Evolutionary conservation across 768 basidiomycete genomes (phyloP), one percentile per base, ranked within the genome.

Genomic region (Amanita inopinata): DNA sequence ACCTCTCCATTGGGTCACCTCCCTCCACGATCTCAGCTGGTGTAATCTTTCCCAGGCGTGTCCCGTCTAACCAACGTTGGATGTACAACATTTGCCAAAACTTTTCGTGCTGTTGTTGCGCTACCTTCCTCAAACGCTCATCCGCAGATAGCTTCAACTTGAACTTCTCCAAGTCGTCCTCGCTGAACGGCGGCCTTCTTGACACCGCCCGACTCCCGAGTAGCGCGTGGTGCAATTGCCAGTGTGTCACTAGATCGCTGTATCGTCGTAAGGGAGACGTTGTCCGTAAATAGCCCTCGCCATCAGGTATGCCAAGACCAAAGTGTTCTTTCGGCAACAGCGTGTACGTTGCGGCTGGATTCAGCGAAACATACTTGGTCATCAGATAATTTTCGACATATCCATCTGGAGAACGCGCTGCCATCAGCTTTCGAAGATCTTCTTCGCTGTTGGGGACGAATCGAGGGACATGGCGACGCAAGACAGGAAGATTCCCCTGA

Each of bases 241-340:
- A 99, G 62, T 98, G 96, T 7, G 66, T 63, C 9, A 92, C 58
- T 43, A 96, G 58, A 59, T 99, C 96, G 25, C 63, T 61, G 59
- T 78, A 96, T 33, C 96, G 78, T 31, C 96, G 74, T 33, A 99
- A 63, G 0, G 96, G 96, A 4, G 84, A 89, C 6, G 96, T 97
- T 6, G 74, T 78, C 15, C 86, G 76, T 12, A 71, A 62, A 57
- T 99, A 99, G 3, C 93, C 93, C 49, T 83, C 83, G 31, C 75
- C 74, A 2, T 74, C 71, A 2, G 67, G 65, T n/a, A 88, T 57
- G 0, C 83, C 90, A 52, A 97, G 59, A 4, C 59, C 56, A 67
- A 67, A 79, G 55, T 98, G 93, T 35, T 62, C 70, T 11, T 62
- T 67, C 0, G 86, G 79, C 33, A 68, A 63, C 31, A 80, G 56